Evolutionary conservation across 2,329 filamentous ascomycete genomes (phyloP), one percentile per base, ranked within the genome.

Genomic region (Claviceps sp.): DNA sequence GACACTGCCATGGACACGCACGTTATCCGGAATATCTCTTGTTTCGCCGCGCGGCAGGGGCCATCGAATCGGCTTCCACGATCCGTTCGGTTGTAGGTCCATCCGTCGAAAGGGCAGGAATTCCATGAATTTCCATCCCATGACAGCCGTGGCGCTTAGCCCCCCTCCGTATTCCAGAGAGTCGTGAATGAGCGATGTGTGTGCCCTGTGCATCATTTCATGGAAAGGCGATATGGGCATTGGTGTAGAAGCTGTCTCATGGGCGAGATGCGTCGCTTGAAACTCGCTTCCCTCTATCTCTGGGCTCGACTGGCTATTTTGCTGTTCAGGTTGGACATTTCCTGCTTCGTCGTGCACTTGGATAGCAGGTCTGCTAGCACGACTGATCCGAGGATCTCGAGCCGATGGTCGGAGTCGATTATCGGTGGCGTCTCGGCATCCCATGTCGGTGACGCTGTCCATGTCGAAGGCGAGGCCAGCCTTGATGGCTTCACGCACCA

Each of bases 21-120:
- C 86, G 51, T 83, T 73, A 8, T 77, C 66, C 0, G 87, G 87
- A 1, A 93, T 82, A 60, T 93, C 87, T 16, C 87, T 78, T 0
- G 84, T 80, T 66, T 91, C 87, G 10, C 87, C 88, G 34, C 82
- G 78, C 0, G 87, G 87, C 2, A 91, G 69, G 0, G 87, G 87
- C 85, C 87, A 91, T 8, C 81, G 74, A 57, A 93, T 91, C 0
- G 85, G 83, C 64, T 81, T 83, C 87, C 88, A 93, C 0, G 79
- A 80, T 0, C 85, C 85, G 56, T 90, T 84, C 0, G 71, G 54
- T 55, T 81, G 80, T 7, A 91, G 69, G 58, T 91, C 87, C 84
- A 93, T 90, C 24, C 87, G 75, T 1, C 85, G 77, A 68, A 91
- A 90, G 0, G 87, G 87, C 24, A 91, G 70, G 63, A 85, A 89